Percentiles rank a stretch among this genome's conserved stretches.
Evolutionary conservation across 495 filamentous ascomycete species (phyloP).

Genomic region (Acidomyces sp.): DNA sequence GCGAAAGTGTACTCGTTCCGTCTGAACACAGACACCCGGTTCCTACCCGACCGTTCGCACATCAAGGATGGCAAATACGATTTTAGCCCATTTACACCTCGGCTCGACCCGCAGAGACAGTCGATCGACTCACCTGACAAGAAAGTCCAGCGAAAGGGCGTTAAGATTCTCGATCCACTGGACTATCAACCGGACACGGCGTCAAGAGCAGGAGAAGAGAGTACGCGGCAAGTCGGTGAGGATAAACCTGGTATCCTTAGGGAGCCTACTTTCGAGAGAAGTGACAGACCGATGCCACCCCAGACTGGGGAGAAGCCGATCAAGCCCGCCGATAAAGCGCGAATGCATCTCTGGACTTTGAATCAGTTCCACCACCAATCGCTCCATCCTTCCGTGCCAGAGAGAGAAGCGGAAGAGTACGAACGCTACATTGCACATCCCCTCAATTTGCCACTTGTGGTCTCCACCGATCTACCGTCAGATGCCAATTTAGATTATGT

Average conservation of each 20-base stretch:
- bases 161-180: slow-evolving; percentile 46
- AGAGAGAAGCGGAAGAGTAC: slow-evolving; percentile 71
- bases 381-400: slow-evolving; percentile 62
- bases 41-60: slow-evolving; percentile 59
- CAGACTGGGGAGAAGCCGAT: slow-evolving; percentile 22
- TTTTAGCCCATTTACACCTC: slow-evolving; percentile 47
- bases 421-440: slow-evolving; percentile 84
- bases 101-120: slow-evolving; percentile 24
- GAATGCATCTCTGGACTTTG: slow-evolving; percentile 62
- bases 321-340: slow-evolving; percentile 26
- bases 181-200: slow-evolving; percentile 25
- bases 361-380: slow-evolving; percentile 69
- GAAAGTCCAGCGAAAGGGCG: slow-evolving; percentile 42
- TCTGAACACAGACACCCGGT: slow-evolving; percentile 74
- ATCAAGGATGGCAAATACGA: slow-evolving; percentile 51
- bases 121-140: slow-evolving; percentile 27
- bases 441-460: slow-evolving; percentile 74
- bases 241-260: slow-evolving; percentile 25
- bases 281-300: too few species aligned
- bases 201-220: slow-evolving; percentile 2
- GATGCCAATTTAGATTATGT: slow-evolving; percentile 52
- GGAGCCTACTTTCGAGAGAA: slow-evolving; percentile 5
- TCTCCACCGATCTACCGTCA: slow-evolving; percentile 50
- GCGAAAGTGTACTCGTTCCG: slow-evolving; percentile 79
- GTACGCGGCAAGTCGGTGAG: background rate